Evolutionary conservation across 768 basidiomycete genomes (phyloP), one percentile per base, ranked within the genome.

Genomic region (Tricholoma terreum): DNA sequence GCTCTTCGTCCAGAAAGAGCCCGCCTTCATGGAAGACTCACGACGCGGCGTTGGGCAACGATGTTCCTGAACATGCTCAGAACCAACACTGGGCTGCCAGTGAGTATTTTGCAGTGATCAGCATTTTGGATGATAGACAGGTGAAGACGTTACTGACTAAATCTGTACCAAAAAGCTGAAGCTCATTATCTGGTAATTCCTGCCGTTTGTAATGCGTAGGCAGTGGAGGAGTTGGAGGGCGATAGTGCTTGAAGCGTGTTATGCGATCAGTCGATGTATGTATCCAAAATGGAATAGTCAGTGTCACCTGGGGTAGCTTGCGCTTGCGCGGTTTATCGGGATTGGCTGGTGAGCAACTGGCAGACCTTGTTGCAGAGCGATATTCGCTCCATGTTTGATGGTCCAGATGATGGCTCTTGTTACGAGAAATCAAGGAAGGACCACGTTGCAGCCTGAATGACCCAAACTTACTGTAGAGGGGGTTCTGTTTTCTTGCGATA

Each of bases 221-320:
- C 22, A 83, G 68, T 24, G 83, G 83, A 2, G 83, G 83, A 1
- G 83, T 84, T 4, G 83, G 83, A 43, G 83, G 82, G n/a, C 83
- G 77, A 65, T 82, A 84, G 33, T 74, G 68, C 83, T 83, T 48
- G 24, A 31, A 14, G 24, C 24, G 54, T 4, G n/a, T n/a, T n/a
- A n/a, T n/a, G 50, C 14, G 63, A 38, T 31, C 40, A 46, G 55
- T 52, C 59, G 24, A 35, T 22, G 33, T 27, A 27, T 27, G 19
- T 22, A 3, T 36, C 27, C 4, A 19, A 15, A 14, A 38, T 3
- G 12, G 27, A 49, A 30, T 4, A 34, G 50, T 38, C 21, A n/a
- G 50, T 19, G 15, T 52, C 52, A 64, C 67, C 58, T 66, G 69
- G 38, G 64, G 67, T 22, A 65, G 50, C 49, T 58, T 67, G 46